Percentiles rank a stretch among this genome's conserved stretches.
phyloP scores from a whole-genome alignment of 1,284 basidiomycete genomes.

The Chalciporus sp. region DNA sequence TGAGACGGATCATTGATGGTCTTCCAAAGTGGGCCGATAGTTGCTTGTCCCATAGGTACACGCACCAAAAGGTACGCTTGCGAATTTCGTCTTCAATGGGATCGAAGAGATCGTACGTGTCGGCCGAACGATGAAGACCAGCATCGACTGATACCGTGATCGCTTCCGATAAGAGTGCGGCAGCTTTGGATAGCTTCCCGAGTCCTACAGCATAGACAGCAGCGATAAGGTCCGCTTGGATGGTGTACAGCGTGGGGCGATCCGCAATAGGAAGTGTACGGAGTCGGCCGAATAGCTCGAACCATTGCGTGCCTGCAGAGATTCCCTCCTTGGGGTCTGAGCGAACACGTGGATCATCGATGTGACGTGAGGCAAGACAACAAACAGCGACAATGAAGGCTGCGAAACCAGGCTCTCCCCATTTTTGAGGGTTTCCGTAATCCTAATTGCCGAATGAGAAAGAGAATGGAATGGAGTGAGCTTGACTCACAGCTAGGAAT shows the following conservation, averaged over 20 bases:
- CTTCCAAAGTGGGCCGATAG: constrained; percentile 82
- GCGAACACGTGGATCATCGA: constrained; percentile 86
- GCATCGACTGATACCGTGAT: constrained; percentile 84
- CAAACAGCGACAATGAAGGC: constrained; percentile 89
- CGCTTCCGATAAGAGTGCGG: constrained; percentile 81
- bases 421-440: constrained; percentile 89
- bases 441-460: constrained; percentile 51
- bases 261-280: constrained; percentile 87
- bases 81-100: constrained; percentile 86
- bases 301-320: constrained; percentile 88
- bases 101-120: constrained; percentile 88
- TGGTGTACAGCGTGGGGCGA: constrained; percentile 84
- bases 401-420: constrained; percentile 91
- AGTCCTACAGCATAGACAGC: constrained; percentile 88
- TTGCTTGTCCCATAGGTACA: constrained; percentile 93
- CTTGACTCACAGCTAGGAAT: constrained; percentile 71
- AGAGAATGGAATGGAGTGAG: constrained; percentile 6
- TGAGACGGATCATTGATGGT: constrained; percentile 79
- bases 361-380: constrained; percentile 85
- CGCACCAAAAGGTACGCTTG: constrained; percentile 92
- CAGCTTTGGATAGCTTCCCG: constrained; percentile 85
- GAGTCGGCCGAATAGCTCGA: constrained; percentile 81
- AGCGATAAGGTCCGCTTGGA: constrained; percentile 84
- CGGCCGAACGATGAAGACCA: constrained; percentile 83
- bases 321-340: constrained; percentile 78